Evolutionary conservation across 768 basidiomycete species (phyloP).

Genomic region (Amylocystis lapponica): DNA sequence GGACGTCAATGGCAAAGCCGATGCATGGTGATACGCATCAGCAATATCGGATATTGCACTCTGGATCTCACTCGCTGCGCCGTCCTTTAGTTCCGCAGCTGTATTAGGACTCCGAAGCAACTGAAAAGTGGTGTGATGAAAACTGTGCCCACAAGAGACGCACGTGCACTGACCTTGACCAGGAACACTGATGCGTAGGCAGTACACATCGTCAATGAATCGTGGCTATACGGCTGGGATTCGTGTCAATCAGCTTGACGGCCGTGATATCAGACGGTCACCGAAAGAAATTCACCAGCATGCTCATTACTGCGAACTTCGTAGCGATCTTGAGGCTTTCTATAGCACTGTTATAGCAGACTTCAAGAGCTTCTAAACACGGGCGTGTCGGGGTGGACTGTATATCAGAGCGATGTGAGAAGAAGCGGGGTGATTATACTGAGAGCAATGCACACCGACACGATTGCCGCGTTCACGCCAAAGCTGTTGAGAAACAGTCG

Average conservation of each 20-base stretch:
- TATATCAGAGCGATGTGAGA: too few species aligned
- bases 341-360: conserved; percentile 71
- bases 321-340: conserved; percentile 65
- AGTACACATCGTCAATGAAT: conserved; percentile 80
- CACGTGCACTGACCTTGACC: conserved; percentile 49
- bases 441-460: background rate
- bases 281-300: conserved; percentile 38
- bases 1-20: conserved; percentile 47
- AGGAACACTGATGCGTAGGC: conserved; percentile 84
- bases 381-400: too few species aligned
- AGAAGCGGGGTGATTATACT: too few species aligned
- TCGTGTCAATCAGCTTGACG: conserved; percentile 8
- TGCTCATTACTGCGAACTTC: conserved; percentile 70
- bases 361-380: conserved; percentile 63
- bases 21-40: conserved; percentile 73
- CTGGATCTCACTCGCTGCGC: conserved; percentile 61
- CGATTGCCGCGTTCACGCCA: conserved; percentile 53
- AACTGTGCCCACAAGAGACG: background rate
- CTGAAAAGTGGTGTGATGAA: too few species aligned
- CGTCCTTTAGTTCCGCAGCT: conserved; percentile 50
- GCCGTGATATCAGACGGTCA: too few species aligned
- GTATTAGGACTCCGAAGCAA: conserved; percentile 63
- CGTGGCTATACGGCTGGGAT: conserved; percentile 73
- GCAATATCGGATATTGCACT: conserved; percentile 61
- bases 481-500: conserved; percentile 82